Evolutionary conservation across 345 rosid species (phyloP).

Genomic region (Moringa oleifera): DNA sequence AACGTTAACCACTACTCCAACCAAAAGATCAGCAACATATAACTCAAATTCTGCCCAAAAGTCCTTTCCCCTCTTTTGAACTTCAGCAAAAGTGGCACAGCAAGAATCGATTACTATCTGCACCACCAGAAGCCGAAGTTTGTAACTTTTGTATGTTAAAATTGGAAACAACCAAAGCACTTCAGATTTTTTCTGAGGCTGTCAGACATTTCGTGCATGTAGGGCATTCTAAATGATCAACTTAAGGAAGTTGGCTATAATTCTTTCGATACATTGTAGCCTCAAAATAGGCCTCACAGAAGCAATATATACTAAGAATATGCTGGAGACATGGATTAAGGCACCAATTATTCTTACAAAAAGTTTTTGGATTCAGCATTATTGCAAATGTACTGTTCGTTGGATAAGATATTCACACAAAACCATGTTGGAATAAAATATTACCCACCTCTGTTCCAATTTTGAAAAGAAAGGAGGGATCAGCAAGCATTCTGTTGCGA

Average conservation of each 20-base stretch:
- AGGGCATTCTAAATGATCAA: background rate
- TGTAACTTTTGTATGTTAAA: background rate
- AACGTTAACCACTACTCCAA: slow-evolving; percentile 74
- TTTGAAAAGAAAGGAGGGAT: slow-evolving; percentile 94
- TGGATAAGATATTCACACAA: too few relatives aligned
- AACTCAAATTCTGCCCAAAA: slow-evolving; percentile 94
- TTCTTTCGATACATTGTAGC: background rate
- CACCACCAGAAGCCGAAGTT: slow-evolving; percentile 7
- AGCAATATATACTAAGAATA: background rate
- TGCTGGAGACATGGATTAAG: background rate
- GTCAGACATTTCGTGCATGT: background rate
- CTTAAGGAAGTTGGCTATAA: background rate
- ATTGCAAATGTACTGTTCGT: too few relatives aligned
- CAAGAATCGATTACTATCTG: slow-evolving; percentile 91
- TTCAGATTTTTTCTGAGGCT: background rate
- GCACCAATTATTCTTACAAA: too few relatives aligned
- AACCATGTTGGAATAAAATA: too few relatives aligned
- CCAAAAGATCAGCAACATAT: slow-evolving; percentile 86
- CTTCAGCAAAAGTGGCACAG: slow-evolving; percentile 93
- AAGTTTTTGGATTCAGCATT: too few relatives aligned
- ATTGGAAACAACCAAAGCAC: background rate
- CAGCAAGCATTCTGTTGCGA: slow-evolving; percentile 87
- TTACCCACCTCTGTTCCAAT: slow-evolving; percentile 79
- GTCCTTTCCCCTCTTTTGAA: slow-evolving; percentile 85
- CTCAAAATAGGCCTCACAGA: background rate